Evolutionary conservation across 139 green algal species (phyloP).

Genomic region (Closterium sp.): DNA sequence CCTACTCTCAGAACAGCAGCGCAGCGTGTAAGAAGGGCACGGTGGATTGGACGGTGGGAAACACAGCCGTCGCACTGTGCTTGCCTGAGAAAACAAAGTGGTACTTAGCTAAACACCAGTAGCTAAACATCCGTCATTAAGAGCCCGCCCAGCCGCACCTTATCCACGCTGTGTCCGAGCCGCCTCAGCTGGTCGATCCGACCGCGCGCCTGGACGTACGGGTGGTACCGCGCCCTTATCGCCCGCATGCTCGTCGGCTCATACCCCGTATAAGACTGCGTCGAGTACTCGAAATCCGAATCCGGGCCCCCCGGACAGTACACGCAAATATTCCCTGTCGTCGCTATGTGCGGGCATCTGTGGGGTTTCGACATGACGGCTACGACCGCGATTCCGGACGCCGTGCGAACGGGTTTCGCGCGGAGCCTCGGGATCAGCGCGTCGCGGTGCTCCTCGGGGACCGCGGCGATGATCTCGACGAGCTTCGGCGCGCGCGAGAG

Average conservation of each 20-base stretch:
- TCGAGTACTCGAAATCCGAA: slow-evolving; percentile 97
- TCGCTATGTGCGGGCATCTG: slow-evolving; percentile 98
- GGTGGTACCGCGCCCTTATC: slow-evolving; percentile 77
- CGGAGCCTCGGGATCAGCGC: slow-evolving; percentile 77
- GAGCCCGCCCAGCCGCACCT: slow-evolving; percentile 61
- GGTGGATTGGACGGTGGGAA: too few species aligned
- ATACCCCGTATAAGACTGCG: slow-evolving; percentile 88
- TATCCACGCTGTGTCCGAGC: slow-evolving; percentile 93
- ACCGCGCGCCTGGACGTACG: slow-evolving; percentile 66
- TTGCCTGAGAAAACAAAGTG: too few species aligned
- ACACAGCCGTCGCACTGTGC: too few species aligned
- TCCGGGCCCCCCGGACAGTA: slow-evolving; percentile 97
- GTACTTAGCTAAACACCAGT: too few species aligned
- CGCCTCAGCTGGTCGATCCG: slow-evolving; percentile 92
- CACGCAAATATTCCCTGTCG: slow-evolving; percentile 97
- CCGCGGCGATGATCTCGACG: slow-evolving; percentile 95
- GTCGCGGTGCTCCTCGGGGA: slow-evolving; percentile 85
- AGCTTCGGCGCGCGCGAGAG: slow-evolving; percentile 80
- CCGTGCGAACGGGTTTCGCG: slow-evolving; percentile 80
- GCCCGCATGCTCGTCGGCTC: slow-evolving; percentile 96
- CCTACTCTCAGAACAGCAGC: too few species aligned
- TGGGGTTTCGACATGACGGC: slow-evolving; percentile 99
- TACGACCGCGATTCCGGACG: slow-evolving; percentile 95
- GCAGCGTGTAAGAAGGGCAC: too few species aligned
- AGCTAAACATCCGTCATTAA: too few species aligned